Evolutionary conservation across 441 rosid species (phyloP), one percentile per base, ranked within the genome.

Genomic region (Hypseocharis bilobata): DNA sequence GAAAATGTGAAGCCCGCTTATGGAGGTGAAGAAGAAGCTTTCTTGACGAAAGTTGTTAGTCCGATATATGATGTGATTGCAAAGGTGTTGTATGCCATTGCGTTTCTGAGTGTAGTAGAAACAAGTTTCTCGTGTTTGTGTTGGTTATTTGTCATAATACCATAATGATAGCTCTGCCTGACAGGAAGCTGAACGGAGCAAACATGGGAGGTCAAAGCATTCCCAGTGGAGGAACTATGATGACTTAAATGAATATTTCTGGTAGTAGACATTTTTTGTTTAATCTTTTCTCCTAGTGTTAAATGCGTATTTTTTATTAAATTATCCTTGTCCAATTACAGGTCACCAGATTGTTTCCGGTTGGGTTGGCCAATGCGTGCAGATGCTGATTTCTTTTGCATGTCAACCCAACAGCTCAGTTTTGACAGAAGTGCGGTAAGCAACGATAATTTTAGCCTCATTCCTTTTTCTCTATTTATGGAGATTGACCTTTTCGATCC

Each of bases 141-240:
- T 34, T 38, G 4, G 44, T 36, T 28, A 27, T 27, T 26, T 27
- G 16, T 42, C 6, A n/a, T 42, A 11, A 2, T 42, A 13, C 11
- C 23, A 60, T 60, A 28, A 16, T 55, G 49, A 38, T 59, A 74
- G 20, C 4, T 62, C 59, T 71, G 45, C 73, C 66, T 76, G 44
- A 56, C 74, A 93, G 99, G 99, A 94, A 82, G 88, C 99, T 56
- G 81, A 83, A 79, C 84, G 82, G 78, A 89, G 92, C 79, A 80
- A 83, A 72, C 78, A 26, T 67, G 98, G 96, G 65, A 89, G 70
- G 74, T 94, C 99, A 73, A 94, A 91, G 83, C 99, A 94, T 75
- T 94, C 99, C 3, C 96, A 91, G 36, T 94, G 99, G 99, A 91
- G 99, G 71, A 94, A 94, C 67, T 94, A 94, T 74, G 99, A 94